Evolutionary conservation across 2,329 filamentous ascomycete genomes (phyloP).

Genomic region (Bipolaris zeicola): DNA sequence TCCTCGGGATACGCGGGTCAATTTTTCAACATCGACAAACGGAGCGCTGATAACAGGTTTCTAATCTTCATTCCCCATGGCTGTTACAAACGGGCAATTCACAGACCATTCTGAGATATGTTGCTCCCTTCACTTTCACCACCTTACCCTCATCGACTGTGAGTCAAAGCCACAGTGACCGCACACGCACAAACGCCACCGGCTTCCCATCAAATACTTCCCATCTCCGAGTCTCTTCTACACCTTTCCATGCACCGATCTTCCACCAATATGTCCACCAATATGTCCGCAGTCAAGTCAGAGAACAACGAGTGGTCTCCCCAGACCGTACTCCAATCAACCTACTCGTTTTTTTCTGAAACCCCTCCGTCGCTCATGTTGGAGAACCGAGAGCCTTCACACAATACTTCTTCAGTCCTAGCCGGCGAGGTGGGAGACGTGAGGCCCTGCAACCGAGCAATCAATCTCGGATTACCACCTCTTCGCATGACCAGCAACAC

Average conservation of each 20-base stretch:
- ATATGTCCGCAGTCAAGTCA: neutral
- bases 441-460: neutral
- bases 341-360: neutral
- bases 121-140: neutral
- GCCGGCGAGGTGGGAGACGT: neutral
- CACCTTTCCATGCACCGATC: neutral
- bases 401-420: neutral
- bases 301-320: neutral
- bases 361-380: neutral
- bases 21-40: neutral
- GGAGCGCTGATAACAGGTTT: neutral
- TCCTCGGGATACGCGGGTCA: too few relatives aligned
- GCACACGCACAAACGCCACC: too few relatives aligned
- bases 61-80: neutral
- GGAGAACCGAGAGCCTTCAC: neutral
- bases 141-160: neutral
- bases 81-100: neutral
- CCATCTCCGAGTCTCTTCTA: neutral
- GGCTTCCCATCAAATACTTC: too few relatives aligned
- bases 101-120: neutral
- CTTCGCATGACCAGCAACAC: neutral
- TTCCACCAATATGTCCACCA: neutral
- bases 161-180: neutral
- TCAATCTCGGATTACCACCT: neutral
- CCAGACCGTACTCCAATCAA: too few relatives aligned